Percentiles rank a stretch among this genome's conserved stretches.
Evolutionary conservation across 2,329 filamentous ascomycete genomes (phyloP).

Genomic region (Exophiala phaeomuriformis): DNA sequence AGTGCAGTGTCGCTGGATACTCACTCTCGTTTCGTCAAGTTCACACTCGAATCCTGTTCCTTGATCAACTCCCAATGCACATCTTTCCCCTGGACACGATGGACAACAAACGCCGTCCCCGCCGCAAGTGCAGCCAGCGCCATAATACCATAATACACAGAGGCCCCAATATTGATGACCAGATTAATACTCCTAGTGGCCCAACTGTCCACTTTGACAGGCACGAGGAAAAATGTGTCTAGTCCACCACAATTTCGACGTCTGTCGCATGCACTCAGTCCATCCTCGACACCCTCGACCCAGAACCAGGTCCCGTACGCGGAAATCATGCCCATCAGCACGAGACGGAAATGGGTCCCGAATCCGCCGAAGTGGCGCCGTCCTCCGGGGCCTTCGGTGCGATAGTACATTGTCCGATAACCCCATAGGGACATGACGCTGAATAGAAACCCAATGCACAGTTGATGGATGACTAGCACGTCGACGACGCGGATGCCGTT

Average conservation of each 20-base stretch:
- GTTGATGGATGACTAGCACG: slow-evolving; percentile 14
- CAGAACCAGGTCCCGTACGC: slow-evolving; percentile 18
- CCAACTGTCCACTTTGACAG: slow-evolving; percentile 5
- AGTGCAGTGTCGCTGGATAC: not conserved
- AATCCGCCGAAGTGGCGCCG: slow-evolving; percentile 18
- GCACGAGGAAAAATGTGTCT: slow-evolving; percentile 2
- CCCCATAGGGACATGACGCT: slow-evolving; percentile 19
- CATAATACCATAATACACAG: slow-evolving; percentile 11
- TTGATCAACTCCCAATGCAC: slow-evolving; percentile 6
- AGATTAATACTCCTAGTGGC: slow-evolving; percentile 1
- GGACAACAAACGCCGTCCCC: not conserved
- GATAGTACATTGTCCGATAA: slow-evolving; percentile 19
- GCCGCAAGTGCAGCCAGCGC: slow-evolving; percentile 5
- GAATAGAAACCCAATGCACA: slow-evolving; percentile 18
- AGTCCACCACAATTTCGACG: slow-evolving; percentile 6
- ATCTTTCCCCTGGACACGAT: not conserved
- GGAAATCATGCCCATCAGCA: slow-evolving; percentile 15
- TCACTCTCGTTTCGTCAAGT: slow-evolving; percentile 10
- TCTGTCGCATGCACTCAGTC: not conserved
- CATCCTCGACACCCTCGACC: slow-evolving; percentile 13
- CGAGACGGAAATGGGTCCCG: slow-evolving; percentile 17
- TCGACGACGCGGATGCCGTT: slow-evolving; percentile 14
- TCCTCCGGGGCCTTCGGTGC: slow-evolving; percentile 16
- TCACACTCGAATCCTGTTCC: not conserved
- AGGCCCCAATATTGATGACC: slow-evolving; percentile 2